Base-by-base conservation (phyloP, 352 stramenopile species). In the Pythium brassicae region DNA sequence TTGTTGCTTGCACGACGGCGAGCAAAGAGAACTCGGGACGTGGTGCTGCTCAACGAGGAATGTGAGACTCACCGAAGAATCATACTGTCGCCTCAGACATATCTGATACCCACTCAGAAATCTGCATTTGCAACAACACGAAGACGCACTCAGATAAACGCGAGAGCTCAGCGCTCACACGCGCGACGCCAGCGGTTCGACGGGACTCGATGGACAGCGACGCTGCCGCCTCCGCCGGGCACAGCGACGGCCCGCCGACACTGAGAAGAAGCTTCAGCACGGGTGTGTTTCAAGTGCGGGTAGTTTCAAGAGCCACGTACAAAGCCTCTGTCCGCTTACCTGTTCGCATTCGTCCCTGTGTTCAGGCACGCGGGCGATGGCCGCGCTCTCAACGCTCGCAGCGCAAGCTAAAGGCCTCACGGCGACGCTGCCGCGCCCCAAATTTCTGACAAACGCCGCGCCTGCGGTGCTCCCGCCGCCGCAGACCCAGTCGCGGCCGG, bases 381-480 rank as follows among this genome's bases (percentile, higher is more conserved):
- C 45, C 17, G 58, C 58, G 11, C 35, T 63, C 23, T 45, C 57
- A 17, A 55, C 51, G 8, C 44, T 65, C 20, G 58, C 53, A 5
- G 29, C 53, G 45, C 58, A 65, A 23, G 58, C 58, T 34, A 59
- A 55, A 47, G 58, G 58, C 20, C 22, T 65, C 53, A 57, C 58
- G 10, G 54, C 58, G 6, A 46, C 39, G 35, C 46, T 65, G 12
- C 58, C 58, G 25, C 43, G 58, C 9, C 58, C 58, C 35, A 65
- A 59, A 40, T 59, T 59, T n/a, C 43, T 63, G 19, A 44, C 49
- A 14, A 29, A 32, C 4, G 40, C 37, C 2, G 26, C 17, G 15
- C 26, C 17, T 22, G 9, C 35, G 35, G 10, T 15, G 10, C 34
- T 19, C 14, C 23, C 32, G 37, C 32, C n/a, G 2, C 29, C 42